Base-by-base conservation (phyloP, 306 rosid genomes). In the Casuarina cunninghamiana region DNA sequence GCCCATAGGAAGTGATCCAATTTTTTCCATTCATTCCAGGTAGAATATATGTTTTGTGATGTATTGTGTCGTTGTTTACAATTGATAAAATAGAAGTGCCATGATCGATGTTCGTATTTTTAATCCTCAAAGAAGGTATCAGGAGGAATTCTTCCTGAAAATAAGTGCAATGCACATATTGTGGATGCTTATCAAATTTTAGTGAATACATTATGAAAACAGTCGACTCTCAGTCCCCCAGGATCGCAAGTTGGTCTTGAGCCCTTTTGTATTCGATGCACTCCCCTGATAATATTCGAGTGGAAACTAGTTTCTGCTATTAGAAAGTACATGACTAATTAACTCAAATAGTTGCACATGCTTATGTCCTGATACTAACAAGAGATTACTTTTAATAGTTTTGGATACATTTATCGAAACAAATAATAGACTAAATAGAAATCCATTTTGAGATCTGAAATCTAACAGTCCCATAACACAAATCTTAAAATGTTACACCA, bases 41-140 rank as follows among this genome's bases (percentile, higher is more conserved):
- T 26, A 26, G 32, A 26, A 26, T 26, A 44, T 68, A 8, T 68
- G 10, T 32, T 69, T 6, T 3, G 9, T 42, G 26, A 5, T n/a
- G 65, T 42, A 32, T 10, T 66, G 71, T 17, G 48, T 3, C 17
- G 50, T 7, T 66, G 8, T 42, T 41, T 66, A 66, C 50, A 41
- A 66, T 66, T 50, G 42, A 66, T 17, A 66, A 49, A 66, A 41
- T 42, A 41, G 49, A 16, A 66, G 71, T 66, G 49, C 50, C 26
- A 7, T 4, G 32, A 7, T 42, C 50, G 3, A 42, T 41, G 15
- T 66, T 66, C 42, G 26, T 9, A 66, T 66, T 42, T 37, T 42
- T 37, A 35, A 11, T 62, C n/a, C 16, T 37, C 37, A 11, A 17
- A 4, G 37, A 62, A 12, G 19, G n/a, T 11, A 62, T 62, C 3